These are phyloP conservation scores for Tricholoma matsutake DNA, from an alignment of 768 basidiomycete genomes.

Conservation along the genomic window DNA sequence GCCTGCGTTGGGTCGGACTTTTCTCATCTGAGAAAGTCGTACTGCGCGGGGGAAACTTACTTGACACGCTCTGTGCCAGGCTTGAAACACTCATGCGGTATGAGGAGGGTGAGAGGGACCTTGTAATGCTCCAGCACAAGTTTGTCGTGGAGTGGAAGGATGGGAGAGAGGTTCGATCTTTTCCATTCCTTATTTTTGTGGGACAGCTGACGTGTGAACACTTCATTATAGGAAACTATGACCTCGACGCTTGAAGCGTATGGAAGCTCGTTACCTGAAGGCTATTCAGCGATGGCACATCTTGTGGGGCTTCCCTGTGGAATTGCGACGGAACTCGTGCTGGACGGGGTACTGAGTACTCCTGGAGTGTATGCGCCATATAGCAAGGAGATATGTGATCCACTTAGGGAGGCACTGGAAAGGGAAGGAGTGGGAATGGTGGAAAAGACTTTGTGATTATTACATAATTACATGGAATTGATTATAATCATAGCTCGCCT, in stretches of 20 bases:
- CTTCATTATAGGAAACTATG: constrained; percentile 58
- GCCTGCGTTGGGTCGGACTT: constrained; percentile 90
- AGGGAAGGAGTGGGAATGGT: constrained; percentile 71
- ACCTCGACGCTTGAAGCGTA: constrained; percentile 92
- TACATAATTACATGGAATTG: background rate
- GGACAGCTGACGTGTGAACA: constrained; percentile 1
- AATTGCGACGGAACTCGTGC: constrained; percentile 86
- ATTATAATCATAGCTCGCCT: constrained; percentile 36
- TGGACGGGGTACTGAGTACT: constrained; percentile 78
- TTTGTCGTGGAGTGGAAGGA: constrained; percentile 90
- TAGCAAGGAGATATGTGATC: constrained; percentile 78
- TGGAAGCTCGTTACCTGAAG: constrained; percentile 56
- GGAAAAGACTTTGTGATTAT: constrained; percentile 58
- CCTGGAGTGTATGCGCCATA: constrained; percentile 89
- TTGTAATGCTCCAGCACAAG: constrained; percentile 98
- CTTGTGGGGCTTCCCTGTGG: constrained; percentile 94
- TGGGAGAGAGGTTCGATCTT: constrained; percentile 56
- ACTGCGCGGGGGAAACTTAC: constrained; percentile 69
- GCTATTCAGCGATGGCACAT: constrained; percentile 87
- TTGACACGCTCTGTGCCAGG: constrained; percentile 90
- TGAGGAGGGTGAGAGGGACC: constrained; percentile 85
- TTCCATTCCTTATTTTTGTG: background rate
- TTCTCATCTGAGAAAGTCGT: constrained; percentile 69
- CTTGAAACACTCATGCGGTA: constrained; percentile 94
- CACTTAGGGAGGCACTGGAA: constrained; percentile 64